A percentile compares a stretch with the other conserved stretches of the same genome.
Evolutionary conservation across 345 rosid species (phyloP).

Genomic region (Arabidopsis suecica): DNA sequence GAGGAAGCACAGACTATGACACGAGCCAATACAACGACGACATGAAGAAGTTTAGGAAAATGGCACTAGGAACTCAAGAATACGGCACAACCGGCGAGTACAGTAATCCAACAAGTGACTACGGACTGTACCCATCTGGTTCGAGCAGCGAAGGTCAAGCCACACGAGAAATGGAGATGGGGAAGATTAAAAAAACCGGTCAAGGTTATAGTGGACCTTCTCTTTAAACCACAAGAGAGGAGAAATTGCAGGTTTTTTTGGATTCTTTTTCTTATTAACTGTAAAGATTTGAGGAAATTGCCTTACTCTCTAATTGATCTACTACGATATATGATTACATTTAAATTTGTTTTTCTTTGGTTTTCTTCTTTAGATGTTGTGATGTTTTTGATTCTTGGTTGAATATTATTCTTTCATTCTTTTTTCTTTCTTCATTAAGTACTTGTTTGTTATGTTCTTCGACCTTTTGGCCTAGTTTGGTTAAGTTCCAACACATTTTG

Average conservation of each 20-base stretch:
- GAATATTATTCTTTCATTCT: constrained; percentile 38
- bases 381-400: constrained; percentile 26
- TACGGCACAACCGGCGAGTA: constrained; percentile 63
- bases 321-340: constrained; percentile 27
- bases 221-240: constrained; percentile 19
- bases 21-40: constrained; percentile 75
- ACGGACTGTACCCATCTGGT: constrained; percentile 69
- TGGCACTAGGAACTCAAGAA: constrained; percentile 73
- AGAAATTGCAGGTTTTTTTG: constrained; percentile 26
- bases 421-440: neutral
- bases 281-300: constrained; percentile 45
- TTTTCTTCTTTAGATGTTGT: constrained; percentile 27
- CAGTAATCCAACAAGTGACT: constrained; percentile 71
- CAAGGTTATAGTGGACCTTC: constrained; percentile 60
- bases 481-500: neutral
- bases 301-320: constrained; percentile 34
- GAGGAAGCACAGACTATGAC: constrained; percentile 80
- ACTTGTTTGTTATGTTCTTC: neutral
- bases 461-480: neutral
- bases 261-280: constrained; percentile 22
- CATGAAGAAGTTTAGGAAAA: constrained; percentile 75
- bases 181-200: constrained; percentile 54
- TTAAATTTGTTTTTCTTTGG: constrained; percentile 15
- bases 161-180: constrained; percentile 77
- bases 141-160: constrained; percentile 72